A percentile compares a stretch with the other conserved stretches of the same genome.
These are phyloP conservation scores for Austroboletus niveus DNA, from an alignment of 1,284 basidiomycete species.

Conservation along the genomic window DNA sequence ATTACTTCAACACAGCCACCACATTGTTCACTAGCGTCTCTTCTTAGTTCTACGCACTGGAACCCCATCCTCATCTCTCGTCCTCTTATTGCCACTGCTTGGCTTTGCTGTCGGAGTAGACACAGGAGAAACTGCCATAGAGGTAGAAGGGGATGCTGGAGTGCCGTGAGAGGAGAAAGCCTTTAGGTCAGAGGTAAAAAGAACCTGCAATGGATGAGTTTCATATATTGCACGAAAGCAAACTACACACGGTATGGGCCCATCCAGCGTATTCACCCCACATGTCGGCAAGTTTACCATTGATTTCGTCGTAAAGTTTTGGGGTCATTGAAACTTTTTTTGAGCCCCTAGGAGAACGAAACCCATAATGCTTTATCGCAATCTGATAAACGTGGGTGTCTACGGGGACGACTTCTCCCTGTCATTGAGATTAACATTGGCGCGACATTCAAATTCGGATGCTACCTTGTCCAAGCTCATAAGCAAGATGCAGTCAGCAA, in stretches of 20 bases:
- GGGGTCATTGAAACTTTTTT: slow-evolving; percentile 71
- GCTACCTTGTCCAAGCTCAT: slow-evolving; percentile 92
- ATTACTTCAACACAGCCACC: slow-evolving; percentile 18
- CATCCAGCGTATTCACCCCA: slow-evolving; percentile 91
- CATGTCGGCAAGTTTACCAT: slow-evolving; percentile 55
- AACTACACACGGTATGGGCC: slow-evolving; percentile 76
- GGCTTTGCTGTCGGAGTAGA: slow-evolving; percentile 9
- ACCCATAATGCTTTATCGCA: slow-evolving; percentile 77
- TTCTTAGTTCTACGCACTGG: slow-evolving; percentile 31
- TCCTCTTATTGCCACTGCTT: slow-evolving; percentile 18
- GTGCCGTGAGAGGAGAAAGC: slow-evolving; percentile 49
- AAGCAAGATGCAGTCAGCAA: slow-evolving; percentile 91
- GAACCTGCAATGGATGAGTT: slow-evolving; percentile 41
- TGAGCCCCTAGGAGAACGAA: slow-evolving; percentile 51
- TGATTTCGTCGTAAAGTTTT: slow-evolving; percentile 77
- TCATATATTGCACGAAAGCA: neutral
- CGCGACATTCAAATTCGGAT: slow-evolving; percentile 7
- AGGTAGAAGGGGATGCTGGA: slow-evolving; percentile 17
- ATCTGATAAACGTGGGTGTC: slow-evolving; percentile 93
- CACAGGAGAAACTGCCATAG: slow-evolving; percentile 7
- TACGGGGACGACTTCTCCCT: slow-evolving; percentile 85
- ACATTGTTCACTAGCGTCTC: slow-evolving; percentile 21
- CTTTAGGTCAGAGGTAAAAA: slow-evolving; percentile 57
- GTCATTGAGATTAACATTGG: slow-evolving; percentile 3
- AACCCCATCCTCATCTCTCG: slow-evolving; percentile 9